Base-by-base conservation (phyloP, 2,329 filamentous ascomycete species). In the Apiospora sp. region DNA sequence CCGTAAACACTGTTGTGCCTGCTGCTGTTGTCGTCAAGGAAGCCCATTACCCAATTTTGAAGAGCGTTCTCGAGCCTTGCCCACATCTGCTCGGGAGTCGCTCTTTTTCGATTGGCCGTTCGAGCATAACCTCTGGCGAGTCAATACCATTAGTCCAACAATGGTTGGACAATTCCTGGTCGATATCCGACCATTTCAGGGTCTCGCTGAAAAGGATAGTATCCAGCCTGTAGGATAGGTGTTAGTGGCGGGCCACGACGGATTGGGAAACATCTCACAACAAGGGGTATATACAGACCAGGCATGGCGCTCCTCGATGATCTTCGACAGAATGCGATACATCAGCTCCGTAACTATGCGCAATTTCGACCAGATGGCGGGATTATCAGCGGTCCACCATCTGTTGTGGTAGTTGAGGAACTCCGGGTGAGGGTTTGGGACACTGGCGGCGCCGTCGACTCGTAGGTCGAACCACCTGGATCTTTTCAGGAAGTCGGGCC, bases 311-410 rank as follows among this genome's bases (percentile, higher is more conserved):
- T 37, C 16, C 1, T 58, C 30, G 16, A 72, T 19, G 34, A 73
- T 68, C 8, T 46, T 61, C 1, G 22, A 16, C 4, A 73, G 13
- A 14, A 72, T 51, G 2, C 71, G 54, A 44, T 73, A 71, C 8
- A 58, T 61, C 30, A 73, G 14, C 51, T 73, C 72, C 19, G 72
- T 68, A 1, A 48, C 46, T 10, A 72, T 37, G 19, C 54, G 34
- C 30, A 73, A 1, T 71, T 34, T 12, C 30, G 19, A 48, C 72
- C 72, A 73, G 22, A 73, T 71, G 37, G 48, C 27, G 5, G 43
- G 46, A 37, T 73, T 73, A 49, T 73, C 72, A 14, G 72, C 72
- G 1, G 72, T 72, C 72, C 71, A 71, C 72, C 72, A 72, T 14
- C 64, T 13, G 27, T 69, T 43, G 46, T 44, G 10, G 44, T 61